Conservation (phyloP, 768 basidiomycete genomes). For the Mycena epipterygia region DNA sequence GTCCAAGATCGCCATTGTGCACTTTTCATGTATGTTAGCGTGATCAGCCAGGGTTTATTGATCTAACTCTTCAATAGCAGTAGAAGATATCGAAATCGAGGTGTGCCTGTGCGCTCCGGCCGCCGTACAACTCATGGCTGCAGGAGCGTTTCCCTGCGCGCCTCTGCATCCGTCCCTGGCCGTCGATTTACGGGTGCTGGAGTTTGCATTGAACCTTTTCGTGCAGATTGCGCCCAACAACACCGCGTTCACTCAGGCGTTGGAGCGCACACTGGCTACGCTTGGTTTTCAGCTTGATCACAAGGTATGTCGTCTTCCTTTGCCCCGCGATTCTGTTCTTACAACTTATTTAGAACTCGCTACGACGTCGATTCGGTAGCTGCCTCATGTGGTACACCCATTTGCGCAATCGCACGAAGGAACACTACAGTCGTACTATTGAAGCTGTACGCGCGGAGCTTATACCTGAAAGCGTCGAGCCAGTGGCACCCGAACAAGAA, state of each 20-base stretch:
- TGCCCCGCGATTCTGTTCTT: background rate
- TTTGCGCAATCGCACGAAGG: no score
- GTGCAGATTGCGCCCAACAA: slow-evolving; percentile 16
- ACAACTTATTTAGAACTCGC: background rate
- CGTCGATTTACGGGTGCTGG: slow-evolving; percentile 18
- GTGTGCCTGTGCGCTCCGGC: background rate
- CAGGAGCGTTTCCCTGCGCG: background rate
- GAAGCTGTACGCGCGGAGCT: no score
- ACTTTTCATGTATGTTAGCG: background rate
- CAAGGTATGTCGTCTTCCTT: background rate
- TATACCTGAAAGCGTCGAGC: no score
- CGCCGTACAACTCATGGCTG: background rate
- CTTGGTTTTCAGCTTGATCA: slow-evolving; percentile 17
- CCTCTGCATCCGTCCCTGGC: slow-evolving; percentile 4
- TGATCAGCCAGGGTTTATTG: no score
- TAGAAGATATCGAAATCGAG: background rate
- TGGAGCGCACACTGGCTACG: background rate
- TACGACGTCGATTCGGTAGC: slow-evolving; percentile 6
- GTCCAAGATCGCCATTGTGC: background rate
- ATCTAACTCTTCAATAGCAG: background rate
- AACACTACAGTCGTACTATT: no score
- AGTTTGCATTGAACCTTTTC: slow-evolving; percentile 6
- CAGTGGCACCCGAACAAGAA: no score
- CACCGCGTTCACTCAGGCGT: background rate
- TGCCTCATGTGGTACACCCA: no score